These are phyloP conservation scores for Oryza glaberrima DNA, from an alignment of 176 grass and related monocot genomes.

Conservation along the genomic window DNA sequence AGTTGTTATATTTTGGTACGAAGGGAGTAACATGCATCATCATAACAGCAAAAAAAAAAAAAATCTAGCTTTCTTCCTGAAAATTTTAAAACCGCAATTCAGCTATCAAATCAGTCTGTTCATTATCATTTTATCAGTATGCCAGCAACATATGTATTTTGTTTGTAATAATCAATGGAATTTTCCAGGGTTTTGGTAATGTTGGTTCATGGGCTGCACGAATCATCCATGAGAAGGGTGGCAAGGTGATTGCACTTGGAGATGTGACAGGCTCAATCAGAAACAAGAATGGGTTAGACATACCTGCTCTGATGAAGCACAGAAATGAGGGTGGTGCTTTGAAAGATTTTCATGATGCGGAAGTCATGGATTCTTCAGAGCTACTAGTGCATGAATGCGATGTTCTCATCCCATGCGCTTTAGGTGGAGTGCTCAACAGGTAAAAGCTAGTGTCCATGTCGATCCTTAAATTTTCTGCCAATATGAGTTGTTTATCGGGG, in stretches of 20 bases:
- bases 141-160: neutral
- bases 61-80: neutral
- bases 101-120: neutral
- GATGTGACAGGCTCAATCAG: conserved; percentile 81
- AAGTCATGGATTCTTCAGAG: conserved; percentile 64
- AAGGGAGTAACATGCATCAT: neutral
- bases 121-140: neutral
- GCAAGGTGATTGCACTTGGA: conserved; percentile 87
- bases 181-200: conserved; percentile 86
- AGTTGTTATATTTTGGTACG: too few relatives aligned
- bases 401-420: conserved; percentile 87
- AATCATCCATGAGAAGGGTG: conserved; percentile 83
- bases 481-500: neutral
- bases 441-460: conserved; percentile 23
- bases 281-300: conserved; percentile 72
- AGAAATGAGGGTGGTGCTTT: conserved; percentile 54
- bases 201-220: conserved; percentile 93
- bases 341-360: conserved; percentile 71
- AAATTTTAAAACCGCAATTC: neutral
- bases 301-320: conserved; percentile 71
- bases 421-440: conserved; percentile 94
- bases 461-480: conserved; percentile 11
- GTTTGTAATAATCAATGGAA: neutral
- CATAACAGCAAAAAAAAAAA: neutral
- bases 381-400: conserved; percentile 83